Conservation (phyloP, 2,329 filamentous ascomycete species). For the Exophiala xenobiotica region DNA sequence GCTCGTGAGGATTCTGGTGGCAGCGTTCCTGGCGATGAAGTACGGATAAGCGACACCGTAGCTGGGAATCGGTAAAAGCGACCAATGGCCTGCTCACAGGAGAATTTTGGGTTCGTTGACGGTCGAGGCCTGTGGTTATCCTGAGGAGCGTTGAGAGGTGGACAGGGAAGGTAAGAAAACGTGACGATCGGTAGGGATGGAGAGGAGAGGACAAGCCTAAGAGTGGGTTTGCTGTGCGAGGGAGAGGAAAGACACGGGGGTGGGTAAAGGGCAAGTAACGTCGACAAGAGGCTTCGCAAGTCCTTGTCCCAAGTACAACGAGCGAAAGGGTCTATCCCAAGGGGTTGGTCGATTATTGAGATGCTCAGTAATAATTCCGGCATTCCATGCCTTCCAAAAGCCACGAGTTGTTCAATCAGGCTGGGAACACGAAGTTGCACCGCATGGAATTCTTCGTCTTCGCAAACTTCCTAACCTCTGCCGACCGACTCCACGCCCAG, state of each 20-base stretch:
- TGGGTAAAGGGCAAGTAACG: neutral
- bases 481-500: no score
- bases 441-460: no score
- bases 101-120: neutral
- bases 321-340: no score
- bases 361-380: no score
- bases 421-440: no score
- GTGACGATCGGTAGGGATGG: neutral
- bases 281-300: slow-evolving; percentile 6
- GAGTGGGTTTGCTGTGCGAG: neutral
- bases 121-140: neutral
- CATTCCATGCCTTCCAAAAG: no score
- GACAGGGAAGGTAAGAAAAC: neutral
- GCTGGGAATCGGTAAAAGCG: neutral
- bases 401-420: no score
- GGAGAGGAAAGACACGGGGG: neutral
- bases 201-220: neutral
- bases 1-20: no score
- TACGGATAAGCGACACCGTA: neutral
- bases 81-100: neutral
- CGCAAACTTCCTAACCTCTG: no score
- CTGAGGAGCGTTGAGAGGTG: neutral
- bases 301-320: no score
- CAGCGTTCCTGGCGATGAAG: no score
- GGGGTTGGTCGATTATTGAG: no score